Conservation (phyloP, 345 rosid genomes). For the Rhizophora mangle region DNA sequence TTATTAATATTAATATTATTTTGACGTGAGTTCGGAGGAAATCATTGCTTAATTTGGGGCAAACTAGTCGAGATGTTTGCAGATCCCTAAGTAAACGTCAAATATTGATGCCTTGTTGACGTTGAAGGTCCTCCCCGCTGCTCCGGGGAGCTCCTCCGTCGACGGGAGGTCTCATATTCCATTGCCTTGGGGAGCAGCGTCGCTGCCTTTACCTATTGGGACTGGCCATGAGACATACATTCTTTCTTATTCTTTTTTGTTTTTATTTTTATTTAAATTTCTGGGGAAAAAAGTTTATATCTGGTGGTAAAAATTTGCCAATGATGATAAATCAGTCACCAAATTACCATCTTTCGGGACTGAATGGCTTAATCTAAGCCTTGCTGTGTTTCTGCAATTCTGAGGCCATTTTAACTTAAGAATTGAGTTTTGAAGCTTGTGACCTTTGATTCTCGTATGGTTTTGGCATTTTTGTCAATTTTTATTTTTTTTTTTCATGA, state of each 20-base stretch:
- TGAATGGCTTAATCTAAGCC: slow-evolving; percentile 41
- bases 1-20: not conserved
- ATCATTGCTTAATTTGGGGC: not conserved
- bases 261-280: not conserved
- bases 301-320: slow-evolving; percentile 16
- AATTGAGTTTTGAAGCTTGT: no score
- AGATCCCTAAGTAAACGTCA: slow-evolving; percentile 23
- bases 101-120: slow-evolving; percentile 12
- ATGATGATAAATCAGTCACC: slow-evolving; percentile 27
- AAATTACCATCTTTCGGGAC: slow-evolving; percentile 56
- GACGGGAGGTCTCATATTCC: slow-evolving; percentile 32
- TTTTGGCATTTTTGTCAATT: no score
- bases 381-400: slow-evolving; percentile 54
- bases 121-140: slow-evolving; percentile 28
- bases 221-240: slow-evolving; percentile 39
- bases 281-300: not conserved
- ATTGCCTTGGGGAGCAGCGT: slow-evolving; percentile 44
- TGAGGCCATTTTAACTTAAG: slow-evolving; percentile 28
- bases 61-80: not conserved
- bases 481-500: no score
- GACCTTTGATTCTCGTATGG: no score
- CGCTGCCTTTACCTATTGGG: slow-evolving; percentile 11
- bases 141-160: slow-evolving; percentile 29
- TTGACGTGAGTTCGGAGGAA: not conserved
- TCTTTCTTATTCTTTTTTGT: not conserved